These are phyloP conservation scores for Luffa acutangula DNA, from an alignment of 306 rosid species.

Conservation along the genomic window DNA sequence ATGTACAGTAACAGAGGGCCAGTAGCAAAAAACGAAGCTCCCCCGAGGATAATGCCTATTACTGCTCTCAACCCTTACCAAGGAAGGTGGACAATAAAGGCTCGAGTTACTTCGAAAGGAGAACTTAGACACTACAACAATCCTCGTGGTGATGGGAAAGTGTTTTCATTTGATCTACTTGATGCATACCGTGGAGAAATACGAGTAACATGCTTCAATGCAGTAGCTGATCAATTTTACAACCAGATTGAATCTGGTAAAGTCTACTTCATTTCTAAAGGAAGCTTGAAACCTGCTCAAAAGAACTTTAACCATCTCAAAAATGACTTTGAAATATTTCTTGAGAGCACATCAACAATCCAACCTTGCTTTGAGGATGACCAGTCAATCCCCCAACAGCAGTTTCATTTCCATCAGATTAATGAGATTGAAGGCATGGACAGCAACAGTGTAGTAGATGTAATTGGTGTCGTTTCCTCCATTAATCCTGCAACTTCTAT, in stretches of 20 bases:
- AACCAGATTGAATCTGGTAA: constrained; percentile 63
- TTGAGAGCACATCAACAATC: constrained; percentile 44
- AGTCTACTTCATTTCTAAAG: constrained; percentile 60
- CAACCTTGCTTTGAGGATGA: constrained; percentile 70
- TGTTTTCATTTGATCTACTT: constrained; percentile 83
- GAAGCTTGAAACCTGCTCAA: constrained; percentile 59
- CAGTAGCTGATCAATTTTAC: constrained; percentile 73
- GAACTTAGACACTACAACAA: constrained; percentile 59
- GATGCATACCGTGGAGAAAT: constrained; percentile 79
- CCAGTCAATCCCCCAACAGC: constrained; percentile 49
- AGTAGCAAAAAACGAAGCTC: constrained; percentile 58
- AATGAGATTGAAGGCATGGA: constrained; percentile 58
- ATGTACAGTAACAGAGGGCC: constrained; percentile 61
- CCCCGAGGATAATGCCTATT: constrained; percentile 68
- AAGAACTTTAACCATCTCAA: constrained; percentile 58
- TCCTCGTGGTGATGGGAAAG: constrained; percentile 85
- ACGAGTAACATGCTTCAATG: constrained; percentile 77
- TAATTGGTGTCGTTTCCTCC: constrained; percentile 66
- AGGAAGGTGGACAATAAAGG: constrained; percentile 77
- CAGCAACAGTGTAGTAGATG: constrained; percentile 45
- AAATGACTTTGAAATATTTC: constrained; percentile 60
- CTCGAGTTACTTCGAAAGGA: constrained; percentile 77
- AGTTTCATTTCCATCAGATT: constrained; percentile 51
- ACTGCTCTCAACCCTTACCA: constrained; percentile 68
- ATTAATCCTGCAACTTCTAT: constrained; percentile 55